These are phyloP conservation scores for Talaromyces sp. DNA, from an alignment of 2,329 filamentous ascomycete species.

Conservation along the genomic window DNA sequence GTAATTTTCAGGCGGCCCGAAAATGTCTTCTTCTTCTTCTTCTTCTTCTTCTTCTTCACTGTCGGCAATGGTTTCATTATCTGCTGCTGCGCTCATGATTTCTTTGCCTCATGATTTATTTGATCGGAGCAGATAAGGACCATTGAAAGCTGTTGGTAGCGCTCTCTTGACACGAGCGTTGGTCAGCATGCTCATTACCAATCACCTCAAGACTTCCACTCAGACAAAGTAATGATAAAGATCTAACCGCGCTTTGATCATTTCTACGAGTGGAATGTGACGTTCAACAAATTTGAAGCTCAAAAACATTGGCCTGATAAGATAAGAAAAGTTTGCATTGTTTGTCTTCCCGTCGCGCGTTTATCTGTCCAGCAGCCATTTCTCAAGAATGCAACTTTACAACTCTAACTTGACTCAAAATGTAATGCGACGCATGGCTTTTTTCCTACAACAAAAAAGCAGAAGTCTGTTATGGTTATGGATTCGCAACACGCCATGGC, in stretches of 20 bases:
- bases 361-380: background rate
- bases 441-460: conserved; percentile 27
- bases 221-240: too few species aligned
- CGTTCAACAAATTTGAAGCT: background rate
- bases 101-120: background rate
- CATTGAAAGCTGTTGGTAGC: background rate
- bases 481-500: conserved; percentile 16
- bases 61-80: conserved; percentile 9
- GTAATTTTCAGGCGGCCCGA: background rate
- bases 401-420: background rate
- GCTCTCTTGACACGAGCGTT: background rate
- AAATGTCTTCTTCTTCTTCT: background rate
- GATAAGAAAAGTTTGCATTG: conserved; percentile 34
- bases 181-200: background rate
- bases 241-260: too few species aligned
- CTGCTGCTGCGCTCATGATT: conserved; percentile 37
- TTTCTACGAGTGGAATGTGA: background rate
- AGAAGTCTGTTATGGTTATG: conserved; percentile 22
- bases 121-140: background rate
- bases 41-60: background rate
- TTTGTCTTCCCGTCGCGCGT: conserved; percentile 28
- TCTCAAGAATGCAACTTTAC: background rate
- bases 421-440: conserved; percentile 29
- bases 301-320: conserved; percentile 21
- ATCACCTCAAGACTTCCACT: background rate